Conservation (phyloP, 345 rosid genomes). For the Bruguiera sexangula region DNA sequence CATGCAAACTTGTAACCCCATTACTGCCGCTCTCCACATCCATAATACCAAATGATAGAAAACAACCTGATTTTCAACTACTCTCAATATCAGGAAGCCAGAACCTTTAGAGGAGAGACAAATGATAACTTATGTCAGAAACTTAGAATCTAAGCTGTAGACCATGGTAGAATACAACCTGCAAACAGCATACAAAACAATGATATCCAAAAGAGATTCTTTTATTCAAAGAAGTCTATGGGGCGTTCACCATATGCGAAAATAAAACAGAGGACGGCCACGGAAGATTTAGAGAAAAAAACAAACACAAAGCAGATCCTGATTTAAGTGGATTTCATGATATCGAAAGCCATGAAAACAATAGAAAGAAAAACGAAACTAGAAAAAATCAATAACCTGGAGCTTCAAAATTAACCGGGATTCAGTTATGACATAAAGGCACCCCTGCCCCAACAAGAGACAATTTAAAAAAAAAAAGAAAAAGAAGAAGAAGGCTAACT, state of each 20-base stretch:
- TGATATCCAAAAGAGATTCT: too few species aligned
- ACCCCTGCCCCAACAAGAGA: neutral
- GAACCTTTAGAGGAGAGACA: neutral
- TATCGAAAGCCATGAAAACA: neutral
- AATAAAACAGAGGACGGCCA: too few species aligned
- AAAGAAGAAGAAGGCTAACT: neutral
- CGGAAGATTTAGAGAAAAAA: too few species aligned
- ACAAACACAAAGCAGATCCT: too few species aligned
- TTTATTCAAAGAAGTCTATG: too few species aligned
- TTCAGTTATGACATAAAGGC: neutral
- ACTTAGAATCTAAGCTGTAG: neutral
- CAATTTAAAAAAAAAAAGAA: neutral
- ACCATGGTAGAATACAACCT: too few species aligned
- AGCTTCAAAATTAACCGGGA: neutral
- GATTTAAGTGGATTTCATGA: neutral
- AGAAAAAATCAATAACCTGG: neutral
- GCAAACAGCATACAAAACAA: neutral
- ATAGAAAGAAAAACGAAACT: neutral
- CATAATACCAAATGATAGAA: constrained; percentile 24
- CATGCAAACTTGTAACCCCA: constrained; percentile 20
- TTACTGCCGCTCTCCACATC: constrained; percentile 23
- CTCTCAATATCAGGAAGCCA: neutral
- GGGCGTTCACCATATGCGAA: too few species aligned
- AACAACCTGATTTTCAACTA: neutral
- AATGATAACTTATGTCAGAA: neutral